Conservation (phyloP, 257 asterid species). For the Cordia subcordata region DNA sequence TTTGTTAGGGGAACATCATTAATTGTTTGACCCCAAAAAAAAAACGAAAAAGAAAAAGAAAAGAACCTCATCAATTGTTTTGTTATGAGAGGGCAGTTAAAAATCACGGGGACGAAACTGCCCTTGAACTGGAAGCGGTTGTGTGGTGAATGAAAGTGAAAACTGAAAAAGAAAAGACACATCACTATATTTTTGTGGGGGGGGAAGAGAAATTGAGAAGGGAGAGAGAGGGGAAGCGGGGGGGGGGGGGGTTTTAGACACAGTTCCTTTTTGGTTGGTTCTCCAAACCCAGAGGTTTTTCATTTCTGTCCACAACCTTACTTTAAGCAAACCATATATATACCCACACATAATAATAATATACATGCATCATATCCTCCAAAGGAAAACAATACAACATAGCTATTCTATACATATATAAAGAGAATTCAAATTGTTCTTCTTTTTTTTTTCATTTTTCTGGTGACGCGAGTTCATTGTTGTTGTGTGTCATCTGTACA, state of each 20-base stretch:
- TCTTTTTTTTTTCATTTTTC: no score
- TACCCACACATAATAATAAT: no score
- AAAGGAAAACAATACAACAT: neutral
- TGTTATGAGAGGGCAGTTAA: neutral
- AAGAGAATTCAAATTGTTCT: neutral
- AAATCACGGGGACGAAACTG: neutral
- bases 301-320: conserved; percentile 8
- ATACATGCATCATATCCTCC: neutral
- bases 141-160: neutral
- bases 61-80: no score
- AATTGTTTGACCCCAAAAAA: neutral
- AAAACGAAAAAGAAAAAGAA: no score
- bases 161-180: neutral
- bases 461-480: neutral
- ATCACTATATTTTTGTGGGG: neutral
- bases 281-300: conserved; percentile 12
- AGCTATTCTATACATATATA: no score
- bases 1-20: no score
- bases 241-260: conserved; percentile 10
- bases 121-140: conserved; percentile 1
- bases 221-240: no score
- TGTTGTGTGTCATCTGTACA: no score
- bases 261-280: conserved; percentile 7
- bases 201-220: neutral
- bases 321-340: conserved; percentile 4